phyloP scores from a whole-genome alignment of 2,329 filamentous ascomycete genomes.

The Apiospora malaysiana region DNA sequence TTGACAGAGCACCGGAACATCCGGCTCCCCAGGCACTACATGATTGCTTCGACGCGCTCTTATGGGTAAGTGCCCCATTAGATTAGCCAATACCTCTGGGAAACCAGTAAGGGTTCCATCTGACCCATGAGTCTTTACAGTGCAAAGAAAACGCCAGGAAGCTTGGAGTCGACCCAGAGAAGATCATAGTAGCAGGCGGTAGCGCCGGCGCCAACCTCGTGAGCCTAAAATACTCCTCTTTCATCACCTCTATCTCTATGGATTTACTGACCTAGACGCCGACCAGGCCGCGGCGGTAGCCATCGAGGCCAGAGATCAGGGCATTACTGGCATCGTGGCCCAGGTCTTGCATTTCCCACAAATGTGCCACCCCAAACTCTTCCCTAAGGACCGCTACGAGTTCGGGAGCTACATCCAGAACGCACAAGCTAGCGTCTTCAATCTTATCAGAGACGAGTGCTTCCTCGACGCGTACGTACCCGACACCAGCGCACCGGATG shows the following conservation, averaged over 20 bases:
- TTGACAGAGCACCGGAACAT: constrained; percentile 55
- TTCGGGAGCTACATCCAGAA: constrained; percentile 44
- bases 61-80: constrained; percentile 39
- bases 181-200: constrained; percentile 53
- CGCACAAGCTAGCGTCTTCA: constrained; percentile 38
- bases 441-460: constrained; percentile 38
- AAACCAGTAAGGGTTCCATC: too few species aligned
- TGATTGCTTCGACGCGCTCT: constrained; percentile 56
- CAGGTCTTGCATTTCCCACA: constrained; percentile 44
- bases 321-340: constrained; percentile 40
- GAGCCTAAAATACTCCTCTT: too few species aligned
- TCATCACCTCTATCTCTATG: too few species aligned
- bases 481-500: constrained; percentile 31
- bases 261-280: constrained; percentile 11
- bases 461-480: constrained; percentile 43
- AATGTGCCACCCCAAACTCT: constrained; percentile 44
- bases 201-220: constrained; percentile 57
- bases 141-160: constrained; percentile 52
- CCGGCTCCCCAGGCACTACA: constrained; percentile 56
- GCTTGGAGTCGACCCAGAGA: constrained; percentile 43
- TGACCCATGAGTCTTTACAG: constrained; percentile 35
- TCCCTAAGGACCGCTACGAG: constrained; percentile 42
- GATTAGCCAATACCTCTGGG: too few species aligned
- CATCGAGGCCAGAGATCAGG: constrained; percentile 39
- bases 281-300: constrained; percentile 37